Conservation (phyloP, 768 basidiomycete species). For the Bullera alba region DNA sequence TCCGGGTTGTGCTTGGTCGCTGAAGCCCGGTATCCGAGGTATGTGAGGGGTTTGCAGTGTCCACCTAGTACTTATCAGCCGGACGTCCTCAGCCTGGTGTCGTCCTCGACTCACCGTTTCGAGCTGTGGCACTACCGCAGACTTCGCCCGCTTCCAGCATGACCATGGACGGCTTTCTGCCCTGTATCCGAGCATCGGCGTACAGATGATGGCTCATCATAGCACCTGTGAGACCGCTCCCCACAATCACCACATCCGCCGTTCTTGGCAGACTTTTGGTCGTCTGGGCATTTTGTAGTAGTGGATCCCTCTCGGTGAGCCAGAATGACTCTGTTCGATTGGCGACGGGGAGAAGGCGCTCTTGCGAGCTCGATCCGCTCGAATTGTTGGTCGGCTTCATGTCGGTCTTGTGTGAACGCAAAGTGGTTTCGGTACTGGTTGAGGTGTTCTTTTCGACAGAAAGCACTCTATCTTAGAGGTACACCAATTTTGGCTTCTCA, state of each 20-base stretch:
- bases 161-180: slow-evolving; percentile 11
- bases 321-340: slow-evolving; percentile 27
- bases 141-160: slow-evolving; percentile 31
- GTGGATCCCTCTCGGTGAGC: slow-evolving; percentile 21
- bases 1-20: slow-evolving; percentile 13
- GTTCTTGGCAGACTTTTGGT: slow-evolving; percentile 13
- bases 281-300: slow-evolving; percentile 18
- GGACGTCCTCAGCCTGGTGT: no score
- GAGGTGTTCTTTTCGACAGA: no score
- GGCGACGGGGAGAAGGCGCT: slow-evolving; percentile 16
- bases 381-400: no score
- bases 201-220: slow-evolving; percentile 21
- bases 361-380: no score
- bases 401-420: no score
- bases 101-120: slow-evolving; percentile 26
- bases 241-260: slow-evolving; percentile 24
- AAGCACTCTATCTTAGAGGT: no score
- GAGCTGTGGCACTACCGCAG: slow-evolving; percentile 23
- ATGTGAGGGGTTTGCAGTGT: slow-evolving; percentile 29
- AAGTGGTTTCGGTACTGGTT: no score
- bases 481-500: no score
- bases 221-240: slow-evolving; percentile 22
- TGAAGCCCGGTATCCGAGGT: slow-evolving; percentile 13
- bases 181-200: slow-evolving; percentile 5
- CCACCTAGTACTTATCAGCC: no score